These are phyloP conservation scores for Aspergillus fumigatus DNA, from an alignment of 2,329 filamentous ascomycete genomes.

Conservation along the genomic window DNA sequence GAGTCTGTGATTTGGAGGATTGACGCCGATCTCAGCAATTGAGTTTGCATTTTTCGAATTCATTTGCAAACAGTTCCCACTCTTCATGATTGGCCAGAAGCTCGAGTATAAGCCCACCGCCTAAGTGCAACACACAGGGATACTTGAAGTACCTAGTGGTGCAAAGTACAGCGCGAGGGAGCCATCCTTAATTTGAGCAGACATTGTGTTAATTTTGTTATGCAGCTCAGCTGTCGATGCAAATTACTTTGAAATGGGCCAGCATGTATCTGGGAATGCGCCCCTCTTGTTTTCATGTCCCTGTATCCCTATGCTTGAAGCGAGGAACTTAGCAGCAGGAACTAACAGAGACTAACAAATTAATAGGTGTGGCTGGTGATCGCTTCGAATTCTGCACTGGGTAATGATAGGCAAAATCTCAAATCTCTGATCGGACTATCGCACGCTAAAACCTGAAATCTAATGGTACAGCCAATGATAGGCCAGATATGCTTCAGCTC, in stretches of 20 bases:
- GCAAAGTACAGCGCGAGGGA: too few species aligned
- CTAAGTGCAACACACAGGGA: too few species aligned
- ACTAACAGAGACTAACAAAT: background rate
- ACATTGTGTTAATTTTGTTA: background rate
- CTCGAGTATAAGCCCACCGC: background rate
- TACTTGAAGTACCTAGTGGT: too few species aligned
- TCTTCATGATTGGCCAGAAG: background rate
- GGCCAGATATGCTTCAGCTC: background rate
- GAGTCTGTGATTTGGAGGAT: background rate
- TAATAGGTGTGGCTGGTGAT: background rate
- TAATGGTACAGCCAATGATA: background rate
- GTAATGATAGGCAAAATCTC: background rate
- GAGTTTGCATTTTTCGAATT: too few species aligned
- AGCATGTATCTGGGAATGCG: background rate
- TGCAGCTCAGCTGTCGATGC: background rate
- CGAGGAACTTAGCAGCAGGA: too few species aligned
- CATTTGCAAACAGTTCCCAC: too few species aligned
- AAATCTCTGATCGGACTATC: background rate
- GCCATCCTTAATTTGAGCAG: too few species aligned
- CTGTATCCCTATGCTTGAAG: background rate
- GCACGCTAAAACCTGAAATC: background rate
- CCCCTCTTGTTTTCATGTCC: too few species aligned
- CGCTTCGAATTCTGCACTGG: background rate
- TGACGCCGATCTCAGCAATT: background rate
- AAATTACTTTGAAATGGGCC: background rate